Conservation (phyloP, 2,329 filamentous ascomycete genomes). For the Epichloe festucae region DNA sequence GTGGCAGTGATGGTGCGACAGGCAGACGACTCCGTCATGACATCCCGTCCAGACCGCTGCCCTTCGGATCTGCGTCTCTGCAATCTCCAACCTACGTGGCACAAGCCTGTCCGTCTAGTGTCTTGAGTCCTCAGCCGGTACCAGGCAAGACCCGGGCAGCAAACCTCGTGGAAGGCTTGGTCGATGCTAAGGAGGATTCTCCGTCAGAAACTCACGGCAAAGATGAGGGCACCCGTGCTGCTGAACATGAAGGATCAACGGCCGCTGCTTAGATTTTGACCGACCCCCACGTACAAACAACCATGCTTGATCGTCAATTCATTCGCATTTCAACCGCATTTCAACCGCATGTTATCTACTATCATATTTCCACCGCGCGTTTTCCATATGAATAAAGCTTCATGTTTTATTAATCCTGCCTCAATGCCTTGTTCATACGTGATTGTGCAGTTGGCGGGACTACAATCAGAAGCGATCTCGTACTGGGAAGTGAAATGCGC, state of each 20-base stretch:
- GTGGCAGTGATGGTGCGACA: constrained; percentile 18
- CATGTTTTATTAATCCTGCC: no score
- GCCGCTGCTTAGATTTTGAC: background rate
- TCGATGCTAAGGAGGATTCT: background rate
- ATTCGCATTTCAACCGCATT: no score
- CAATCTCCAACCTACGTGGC: constrained; percentile 16
- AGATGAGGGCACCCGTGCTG: background rate
- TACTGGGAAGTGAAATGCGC: background rate
- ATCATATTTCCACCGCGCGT: background rate
- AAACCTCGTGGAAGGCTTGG: background rate
- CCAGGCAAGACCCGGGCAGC: background rate
- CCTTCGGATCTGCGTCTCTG: constrained; percentile 37
- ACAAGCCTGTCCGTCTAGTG: constrained; percentile 10
- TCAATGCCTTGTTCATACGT: no score
- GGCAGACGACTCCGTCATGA: constrained; percentile 21
- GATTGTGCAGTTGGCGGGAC: background rate
- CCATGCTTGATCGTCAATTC: background rate
- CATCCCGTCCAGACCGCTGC: constrained; percentile 36
- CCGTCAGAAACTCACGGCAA: background rate
- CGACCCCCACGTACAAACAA: background rate
- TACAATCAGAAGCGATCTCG: background rate
- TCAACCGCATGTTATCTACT: background rate
- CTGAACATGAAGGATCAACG: background rate
- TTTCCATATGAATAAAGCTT: background rate
- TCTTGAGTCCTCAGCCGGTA: constrained; percentile 6